These are phyloP conservation scores for Musa balbisiana DNA, from an alignment of 202 grass and related monocot genomes.

Conservation along the genomic window DNA sequence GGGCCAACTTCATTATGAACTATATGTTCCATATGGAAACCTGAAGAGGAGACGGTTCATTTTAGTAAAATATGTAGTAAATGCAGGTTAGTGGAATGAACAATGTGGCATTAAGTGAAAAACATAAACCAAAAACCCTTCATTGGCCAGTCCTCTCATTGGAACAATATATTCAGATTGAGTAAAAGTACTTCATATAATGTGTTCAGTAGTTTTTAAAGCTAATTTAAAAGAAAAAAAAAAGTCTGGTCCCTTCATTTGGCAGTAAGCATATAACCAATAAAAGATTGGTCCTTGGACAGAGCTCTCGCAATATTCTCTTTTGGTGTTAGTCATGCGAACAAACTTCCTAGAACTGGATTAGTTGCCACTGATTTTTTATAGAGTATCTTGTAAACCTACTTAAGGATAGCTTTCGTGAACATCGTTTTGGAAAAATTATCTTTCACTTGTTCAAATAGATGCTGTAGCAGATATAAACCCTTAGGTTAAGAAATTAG, in stretches of 20 bases:
- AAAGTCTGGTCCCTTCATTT: neutral
- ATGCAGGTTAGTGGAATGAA: neutral
- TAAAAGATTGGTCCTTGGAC: neutral
- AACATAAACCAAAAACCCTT: too few species aligned
- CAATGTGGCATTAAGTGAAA: neutral
- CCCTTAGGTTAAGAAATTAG: too few species aligned
- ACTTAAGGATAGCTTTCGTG: neutral
- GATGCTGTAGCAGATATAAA: too few species aligned
- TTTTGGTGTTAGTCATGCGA: neutral
- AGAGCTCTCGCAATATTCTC: neutral
- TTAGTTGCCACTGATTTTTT: neutral
- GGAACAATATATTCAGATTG: too few species aligned
- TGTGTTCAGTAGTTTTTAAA: too few species aligned
- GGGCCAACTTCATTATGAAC: slow-evolving; percentile 56
- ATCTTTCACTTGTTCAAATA: neutral
- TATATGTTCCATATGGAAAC: slow-evolving; percentile 32
- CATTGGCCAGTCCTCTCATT: too few species aligned
- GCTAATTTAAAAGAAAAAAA: neutral
- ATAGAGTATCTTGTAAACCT: neutral
- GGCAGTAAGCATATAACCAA: neutral
- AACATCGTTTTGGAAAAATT: neutral
- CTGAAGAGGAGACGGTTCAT: neutral
- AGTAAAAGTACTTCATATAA: too few species aligned
- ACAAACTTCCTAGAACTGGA: neutral
- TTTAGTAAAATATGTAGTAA: neutral